phyloP scores from a whole-genome alignment of 1,284 basidiomycete species.

The Fomitopsis schrenkii region DNA sequence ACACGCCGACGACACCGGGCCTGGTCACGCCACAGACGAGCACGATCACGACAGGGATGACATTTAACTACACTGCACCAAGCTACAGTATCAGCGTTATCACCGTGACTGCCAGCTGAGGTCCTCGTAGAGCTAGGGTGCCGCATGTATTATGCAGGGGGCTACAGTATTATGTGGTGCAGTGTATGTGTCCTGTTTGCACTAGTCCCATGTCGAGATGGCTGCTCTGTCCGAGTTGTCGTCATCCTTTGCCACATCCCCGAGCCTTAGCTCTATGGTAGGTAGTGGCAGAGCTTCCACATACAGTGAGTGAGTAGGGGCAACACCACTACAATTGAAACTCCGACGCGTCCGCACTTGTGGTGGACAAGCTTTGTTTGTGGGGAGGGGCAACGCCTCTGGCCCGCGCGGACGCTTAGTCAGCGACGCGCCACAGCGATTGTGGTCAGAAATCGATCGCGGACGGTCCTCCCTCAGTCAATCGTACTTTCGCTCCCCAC shows the following conservation, averaged over 20 bases:
- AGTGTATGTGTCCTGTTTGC: background rate
- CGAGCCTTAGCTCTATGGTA: constrained; percentile 66
- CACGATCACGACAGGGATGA: constrained; percentile 40
- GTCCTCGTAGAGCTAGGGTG: background rate
- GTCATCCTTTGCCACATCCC: constrained; percentile 46
- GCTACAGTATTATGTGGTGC: background rate
- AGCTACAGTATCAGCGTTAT: constrained; percentile 57
- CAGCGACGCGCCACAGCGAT: no score
- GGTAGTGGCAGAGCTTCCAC: constrained; percentile 73
- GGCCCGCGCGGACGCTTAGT: no score
- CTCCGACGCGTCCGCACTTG: no score
- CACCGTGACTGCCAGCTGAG: constrained; percentile 27
- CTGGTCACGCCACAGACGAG: constrained; percentile 42
- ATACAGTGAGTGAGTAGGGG: no score
- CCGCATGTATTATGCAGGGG: background rate
- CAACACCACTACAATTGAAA: no score
- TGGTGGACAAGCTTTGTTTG: no score
- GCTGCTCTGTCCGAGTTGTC: constrained; percentile 20
- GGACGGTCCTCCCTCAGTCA: no score
- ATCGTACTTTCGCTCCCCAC: no score
- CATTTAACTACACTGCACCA: constrained; percentile 54
- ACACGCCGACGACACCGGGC: constrained; percentile 48
- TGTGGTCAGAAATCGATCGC: no score
- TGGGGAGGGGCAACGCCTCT: no score
- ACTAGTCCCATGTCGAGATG: background rate